phyloP scores from a whole-genome alignment of 768 basidiomycete genomes.

The Mycena epipterygia region DNA sequence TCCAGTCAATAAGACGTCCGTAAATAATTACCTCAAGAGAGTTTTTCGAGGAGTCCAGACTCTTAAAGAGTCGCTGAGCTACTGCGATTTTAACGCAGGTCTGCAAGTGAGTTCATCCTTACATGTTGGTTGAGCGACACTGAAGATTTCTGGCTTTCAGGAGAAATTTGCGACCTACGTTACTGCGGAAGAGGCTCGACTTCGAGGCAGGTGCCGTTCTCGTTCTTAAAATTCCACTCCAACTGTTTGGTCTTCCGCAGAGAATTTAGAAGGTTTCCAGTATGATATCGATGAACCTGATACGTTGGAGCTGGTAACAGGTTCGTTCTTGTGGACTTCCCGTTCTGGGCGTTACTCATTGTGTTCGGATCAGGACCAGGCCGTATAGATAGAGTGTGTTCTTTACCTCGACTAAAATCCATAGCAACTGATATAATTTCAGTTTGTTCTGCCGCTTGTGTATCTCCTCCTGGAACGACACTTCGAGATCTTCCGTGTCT shows the following conservation, averaged over 20 bases:
- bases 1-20: conserved; percentile 20
- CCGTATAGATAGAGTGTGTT: conserved; percentile 48
- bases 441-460: conserved; percentile 52
- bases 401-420: background rate
- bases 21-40: conserved; percentile 14
- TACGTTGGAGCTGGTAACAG: conserved; percentile 27
- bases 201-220: conserved; percentile 27
- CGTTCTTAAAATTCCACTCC: background rate
- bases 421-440: background rate
- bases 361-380: conserved; percentile 47
- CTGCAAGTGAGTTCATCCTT: conserved; percentile 21
- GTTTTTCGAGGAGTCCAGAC: conserved; percentile 18
- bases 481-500: conserved; percentile 25
- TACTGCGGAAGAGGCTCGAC: conserved; percentile 40
- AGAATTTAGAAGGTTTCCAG: conserved; percentile 41
- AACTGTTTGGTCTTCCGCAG: background rate
- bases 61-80: conserved; percentile 41
- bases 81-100: conserved; percentile 35
- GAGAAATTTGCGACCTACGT: conserved; percentile 42
- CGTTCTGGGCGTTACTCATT: too few relatives aligned
- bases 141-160: background rate
- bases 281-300: conserved; percentile 28
- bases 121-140: too few relatives aligned
- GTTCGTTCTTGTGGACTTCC: too few relatives aligned
- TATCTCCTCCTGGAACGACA: too few relatives aligned